phyloP scores from a whole-genome alignment of 176 grass and related monocot species.

The Guadua angustifolia region DNA sequence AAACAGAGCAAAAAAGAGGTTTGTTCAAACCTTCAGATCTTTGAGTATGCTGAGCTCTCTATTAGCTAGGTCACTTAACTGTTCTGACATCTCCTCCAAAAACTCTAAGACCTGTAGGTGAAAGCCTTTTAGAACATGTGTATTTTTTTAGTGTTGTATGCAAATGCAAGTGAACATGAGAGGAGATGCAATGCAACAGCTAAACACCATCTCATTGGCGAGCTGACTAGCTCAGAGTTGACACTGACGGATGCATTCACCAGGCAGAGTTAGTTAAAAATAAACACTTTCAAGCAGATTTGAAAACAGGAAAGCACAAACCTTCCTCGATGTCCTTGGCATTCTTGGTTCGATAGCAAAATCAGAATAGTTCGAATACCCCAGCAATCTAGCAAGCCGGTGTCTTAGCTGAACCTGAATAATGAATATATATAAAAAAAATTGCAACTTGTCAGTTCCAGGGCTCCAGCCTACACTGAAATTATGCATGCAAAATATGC shows the following conservation, averaged over 20 bases:
- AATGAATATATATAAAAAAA: constrained; percentile 49
- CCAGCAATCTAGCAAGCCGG: constrained; percentile 72
- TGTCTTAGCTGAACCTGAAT: constrained; percentile 75
- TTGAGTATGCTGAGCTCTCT: constrained; percentile 86
- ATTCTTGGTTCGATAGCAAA: constrained; percentile 83
- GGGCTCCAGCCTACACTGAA: constrained; percentile 23
- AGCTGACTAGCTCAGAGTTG: constrained; percentile 16
- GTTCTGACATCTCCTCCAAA: constrained; percentile 86
- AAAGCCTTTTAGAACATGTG: constrained; percentile 27
- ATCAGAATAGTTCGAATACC: constrained; percentile 87
- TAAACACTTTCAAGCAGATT: constrained; percentile 19
- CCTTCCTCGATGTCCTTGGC: constrained; percentile 78
- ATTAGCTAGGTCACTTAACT: constrained; percentile 65
- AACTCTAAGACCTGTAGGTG: constrained; percentile 81
- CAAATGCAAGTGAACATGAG: constrained; percentile 29
- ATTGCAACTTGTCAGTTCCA: constrained; percentile 33
- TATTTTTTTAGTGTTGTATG: not conserved
- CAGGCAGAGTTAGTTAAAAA: constrained; percentile 33
- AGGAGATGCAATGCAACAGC: constrained; percentile 11
- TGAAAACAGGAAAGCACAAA: constrained; percentile 47
- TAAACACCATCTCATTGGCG: not conserved
- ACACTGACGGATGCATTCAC: constrained; percentile 16
- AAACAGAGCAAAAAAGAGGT: constrained; percentile 30
- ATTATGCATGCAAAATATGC: constrained; percentile 25
- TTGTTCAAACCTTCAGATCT: constrained; percentile 79